Conservation (phyloP, 2,329 filamentous ascomycete species). For the Mariannaea elegans region DNA sequence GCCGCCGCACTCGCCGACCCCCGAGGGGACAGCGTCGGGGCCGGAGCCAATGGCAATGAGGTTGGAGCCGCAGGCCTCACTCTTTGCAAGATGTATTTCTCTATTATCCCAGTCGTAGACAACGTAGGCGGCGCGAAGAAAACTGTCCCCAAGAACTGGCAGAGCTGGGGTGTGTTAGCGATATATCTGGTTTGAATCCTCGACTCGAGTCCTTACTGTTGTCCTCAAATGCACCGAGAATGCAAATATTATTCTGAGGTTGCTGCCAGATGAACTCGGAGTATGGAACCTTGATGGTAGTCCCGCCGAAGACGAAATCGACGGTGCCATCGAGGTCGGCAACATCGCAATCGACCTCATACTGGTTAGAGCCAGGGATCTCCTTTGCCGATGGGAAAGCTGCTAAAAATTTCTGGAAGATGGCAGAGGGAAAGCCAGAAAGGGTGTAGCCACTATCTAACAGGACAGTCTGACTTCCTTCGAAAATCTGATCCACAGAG, state of each 20-base stretch:
- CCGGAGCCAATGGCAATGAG: slow-evolving; percentile 50
- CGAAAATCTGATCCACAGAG: slow-evolving; percentile 55
- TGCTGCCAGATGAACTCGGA: slow-evolving; percentile 57
- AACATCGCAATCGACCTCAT: slow-evolving; percentile 57
- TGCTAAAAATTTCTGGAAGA: slow-evolving; percentile 57
- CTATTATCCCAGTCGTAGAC: slow-evolving; percentile 54
- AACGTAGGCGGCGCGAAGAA: slow-evolving; percentile 55
- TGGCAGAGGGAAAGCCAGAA: slow-evolving; percentile 68
- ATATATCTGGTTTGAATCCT: too few species aligned
- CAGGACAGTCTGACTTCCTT: slow-evolving; percentile 56
- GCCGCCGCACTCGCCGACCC: slow-evolving; percentile 42
- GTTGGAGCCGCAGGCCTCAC: slow-evolving; percentile 49
- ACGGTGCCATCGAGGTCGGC: slow-evolving; percentile 50
- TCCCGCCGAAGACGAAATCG: slow-evolving; percentile 59
- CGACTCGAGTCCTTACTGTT: too few species aligned
- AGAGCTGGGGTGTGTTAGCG: too few species aligned
- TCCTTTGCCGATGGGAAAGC: slow-evolving; percentile 57
- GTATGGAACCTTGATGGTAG: slow-evolving; percentile 54
- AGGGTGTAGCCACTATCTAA: slow-evolving; percentile 75
- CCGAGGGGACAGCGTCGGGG: slow-evolving; percentile 47
- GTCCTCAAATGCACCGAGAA: slow-evolving; percentile 58
- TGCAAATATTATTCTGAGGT: too few species aligned
- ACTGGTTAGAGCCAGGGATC: slow-evolving; percentile 51
- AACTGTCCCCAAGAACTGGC: slow-evolving; percentile 55
- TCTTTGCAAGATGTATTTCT: slow-evolving; percentile 49